A percentile compares a stretch with the other conserved stretches of the same genome.
phyloP scores from a whole-genome alignment of 1,284 basidiomycete genomes.

The Ceratobasidium sp. region DNA sequence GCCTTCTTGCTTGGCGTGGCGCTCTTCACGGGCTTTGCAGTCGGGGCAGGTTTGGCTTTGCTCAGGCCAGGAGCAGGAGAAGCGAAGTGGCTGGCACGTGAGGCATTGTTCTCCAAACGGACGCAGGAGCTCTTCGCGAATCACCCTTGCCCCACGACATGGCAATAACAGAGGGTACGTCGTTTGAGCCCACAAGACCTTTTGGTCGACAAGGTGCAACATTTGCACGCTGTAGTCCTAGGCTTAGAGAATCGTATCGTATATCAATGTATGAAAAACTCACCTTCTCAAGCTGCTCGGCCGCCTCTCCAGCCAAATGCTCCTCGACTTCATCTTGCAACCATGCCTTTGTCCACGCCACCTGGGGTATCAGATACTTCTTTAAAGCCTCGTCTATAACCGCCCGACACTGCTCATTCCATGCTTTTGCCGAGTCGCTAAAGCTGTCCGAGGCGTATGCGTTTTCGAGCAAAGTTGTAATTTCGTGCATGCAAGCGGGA shows the following conservation, averaged over 20 bases:
- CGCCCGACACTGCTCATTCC: slow-evolving; percentile 90
- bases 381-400: slow-evolving; percentile 86
- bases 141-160: slow-evolving; percentile 97
- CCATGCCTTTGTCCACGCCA: slow-evolving; percentile 92
- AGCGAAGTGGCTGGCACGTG: too few relatives aligned
- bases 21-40: slow-evolving; percentile 60
- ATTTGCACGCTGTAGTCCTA: slow-evolving; percentile 47
- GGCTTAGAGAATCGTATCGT: neutral
- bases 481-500: slow-evolving; percentile 71
- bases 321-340: slow-evolving; percentile 94
- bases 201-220: slow-evolving; percentile 75
- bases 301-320: slow-evolving; percentile 76
- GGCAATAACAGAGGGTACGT: slow-evolving; percentile 88
- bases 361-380: slow-evolving; percentile 85
- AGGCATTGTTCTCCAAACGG: slow-evolving; percentile 89
- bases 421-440: slow-evolving; percentile 87
- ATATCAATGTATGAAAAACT: slow-evolving; percentile 53
- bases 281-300: slow-evolving; percentile 79
- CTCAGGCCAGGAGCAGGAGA: too few relatives aligned
- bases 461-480: slow-evolving; percentile 82
- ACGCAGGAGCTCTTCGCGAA: slow-evolving; percentile 88
- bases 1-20: slow-evolving; percentile 35
- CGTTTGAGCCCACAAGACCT: slow-evolving; percentile 60
- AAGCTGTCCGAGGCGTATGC: slow-evolving; percentile 90
- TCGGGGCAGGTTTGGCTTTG: too few relatives aligned